These are phyloP conservation scores for Firmiana major DNA, from an alignment of 345 rosid genomes.

Conservation along the genomic window DNA sequence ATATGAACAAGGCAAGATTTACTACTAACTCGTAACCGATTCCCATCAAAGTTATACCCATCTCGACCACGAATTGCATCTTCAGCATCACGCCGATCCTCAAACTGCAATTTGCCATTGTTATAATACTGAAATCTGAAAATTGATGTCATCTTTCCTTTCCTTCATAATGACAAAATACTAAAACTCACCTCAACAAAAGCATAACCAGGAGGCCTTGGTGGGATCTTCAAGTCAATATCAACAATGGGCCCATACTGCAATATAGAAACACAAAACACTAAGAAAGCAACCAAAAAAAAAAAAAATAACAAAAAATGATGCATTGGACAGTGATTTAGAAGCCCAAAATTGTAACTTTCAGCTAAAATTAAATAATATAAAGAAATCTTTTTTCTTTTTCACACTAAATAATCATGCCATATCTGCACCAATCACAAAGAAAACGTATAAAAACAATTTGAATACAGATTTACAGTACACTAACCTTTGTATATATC, in stretches of 20 bases:
- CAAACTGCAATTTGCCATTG: constrained; percentile 48
- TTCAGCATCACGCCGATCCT: constrained; percentile 92
- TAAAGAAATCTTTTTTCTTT: not conserved
- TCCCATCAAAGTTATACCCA: constrained; percentile 90
- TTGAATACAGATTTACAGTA: not conserved
- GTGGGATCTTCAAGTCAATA: constrained; percentile 91
- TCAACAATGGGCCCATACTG: constrained; percentile 94
- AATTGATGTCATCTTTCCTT: not conserved
- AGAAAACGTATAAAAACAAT: not conserved
- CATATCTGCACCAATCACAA: not conserved
- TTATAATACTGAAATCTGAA: not conserved
- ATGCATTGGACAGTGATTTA: not conserved
- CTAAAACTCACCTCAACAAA: constrained; percentile 72
- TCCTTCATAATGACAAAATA: not conserved
- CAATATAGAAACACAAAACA: constrained; percentile 11
- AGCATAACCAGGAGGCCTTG: constrained; percentile 95
- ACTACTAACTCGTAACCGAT: constrained; percentile 64
- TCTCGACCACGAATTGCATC: constrained; percentile 89
- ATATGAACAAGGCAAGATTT: not conserved
- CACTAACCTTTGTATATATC: not conserved
- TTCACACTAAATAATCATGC: not conserved
- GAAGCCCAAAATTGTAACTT: not conserved
- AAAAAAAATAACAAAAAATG: not conserved
- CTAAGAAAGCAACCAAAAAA: not conserved
- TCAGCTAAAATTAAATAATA: not conserved